A percentile compares a stretch with the other conserved stretches of the same genome.
phyloP scores from a whole-genome alignment of 257 asterid genomes.

The Catharanthus roseus region DNA sequence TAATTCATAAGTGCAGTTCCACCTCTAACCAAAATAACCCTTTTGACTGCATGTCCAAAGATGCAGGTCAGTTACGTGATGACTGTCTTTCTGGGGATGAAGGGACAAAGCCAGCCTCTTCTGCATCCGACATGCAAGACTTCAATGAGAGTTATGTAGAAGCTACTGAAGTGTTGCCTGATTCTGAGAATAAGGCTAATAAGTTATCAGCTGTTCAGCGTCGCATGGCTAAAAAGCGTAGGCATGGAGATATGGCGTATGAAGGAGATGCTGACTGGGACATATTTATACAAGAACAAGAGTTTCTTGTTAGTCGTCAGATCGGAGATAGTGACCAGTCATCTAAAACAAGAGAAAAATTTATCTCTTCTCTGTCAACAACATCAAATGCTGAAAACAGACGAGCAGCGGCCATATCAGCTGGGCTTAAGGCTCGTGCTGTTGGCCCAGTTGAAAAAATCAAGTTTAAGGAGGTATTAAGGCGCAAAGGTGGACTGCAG shows the following conservation, averaged over 20 bases:
- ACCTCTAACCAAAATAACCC: conserved; percentile 19
- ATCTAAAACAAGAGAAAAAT: conserved; percentile 47
- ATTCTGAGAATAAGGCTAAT: conserved; percentile 44
- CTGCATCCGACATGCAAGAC: conserved; percentile 42
- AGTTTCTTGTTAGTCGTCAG: conserved; percentile 48
- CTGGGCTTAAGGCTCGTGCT: conserved; percentile 84
- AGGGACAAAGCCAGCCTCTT: conserved; percentile 39
- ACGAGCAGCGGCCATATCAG: conserved; percentile 77
- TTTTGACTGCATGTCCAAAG: conserved; percentile 34
- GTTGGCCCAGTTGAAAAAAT: conserved; percentile 83
- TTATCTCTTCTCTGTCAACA: conserved; percentile 29
- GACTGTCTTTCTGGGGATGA: conserved; percentile 49
- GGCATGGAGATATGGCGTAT: conserved; percentile 95
- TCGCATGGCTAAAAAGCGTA: conserved; percentile 65
- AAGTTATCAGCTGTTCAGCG: conserved; percentile 53
- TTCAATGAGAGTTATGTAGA: conserved; percentile 44
- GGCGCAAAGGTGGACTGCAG: conserved; percentile 93
- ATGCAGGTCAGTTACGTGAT: conserved; percentile 28
- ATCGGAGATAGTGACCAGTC: conserved; percentile 32
- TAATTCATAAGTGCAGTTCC: conserved; percentile 12
- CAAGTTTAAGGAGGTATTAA: conserved; percentile 79
- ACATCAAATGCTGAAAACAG: conserved; percentile 56
- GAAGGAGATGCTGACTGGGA: conserved; percentile 99
- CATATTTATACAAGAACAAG: conserved; percentile 65
- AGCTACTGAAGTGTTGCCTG: conserved; percentile 35